Conservation (phyloP, 495 filamentous ascomycete species). For the Thermothielavioides terrestris region DNA sequence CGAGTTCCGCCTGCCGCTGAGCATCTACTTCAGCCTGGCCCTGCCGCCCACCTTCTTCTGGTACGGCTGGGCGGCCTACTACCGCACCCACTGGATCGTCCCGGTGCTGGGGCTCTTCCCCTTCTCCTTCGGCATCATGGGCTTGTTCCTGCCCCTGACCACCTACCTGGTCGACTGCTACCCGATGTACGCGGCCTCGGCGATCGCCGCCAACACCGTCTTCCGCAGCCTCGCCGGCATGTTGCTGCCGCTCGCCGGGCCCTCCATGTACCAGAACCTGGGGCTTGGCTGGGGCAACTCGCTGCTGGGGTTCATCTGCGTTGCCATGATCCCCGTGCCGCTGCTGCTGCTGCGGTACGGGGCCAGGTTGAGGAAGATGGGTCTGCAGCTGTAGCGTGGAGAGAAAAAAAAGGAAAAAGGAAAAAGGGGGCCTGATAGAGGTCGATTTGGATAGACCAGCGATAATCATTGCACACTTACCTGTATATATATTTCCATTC, state of each 20-base stretch:
- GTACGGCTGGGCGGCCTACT: constrained; percentile 38
- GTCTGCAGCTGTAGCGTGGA: constrained; percentile 16
- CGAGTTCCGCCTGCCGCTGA: constrained; percentile 43
- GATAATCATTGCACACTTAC: no score
- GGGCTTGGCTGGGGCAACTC: constrained; percentile 55
- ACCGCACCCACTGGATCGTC: constrained; percentile 36
- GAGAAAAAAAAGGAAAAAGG: background rate
- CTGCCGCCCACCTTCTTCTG: constrained; percentile 40
- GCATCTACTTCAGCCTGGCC: constrained; percentile 28
- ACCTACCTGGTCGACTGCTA: constrained; percentile 55
- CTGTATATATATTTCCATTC: no score
- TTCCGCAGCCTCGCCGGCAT: constrained; percentile 48
- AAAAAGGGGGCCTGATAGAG: no score
- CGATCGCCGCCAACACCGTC: constrained; percentile 47
- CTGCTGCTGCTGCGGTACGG: constrained; percentile 70
- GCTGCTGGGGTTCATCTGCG: constrained; percentile 49
- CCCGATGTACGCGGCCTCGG: constrained; percentile 50
- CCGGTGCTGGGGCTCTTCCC: constrained; percentile 45
- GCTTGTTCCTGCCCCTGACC: constrained; percentile 43
- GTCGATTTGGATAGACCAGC: no score
- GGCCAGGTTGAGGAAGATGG: constrained; percentile 40
- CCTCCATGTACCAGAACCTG: constrained; percentile 43
- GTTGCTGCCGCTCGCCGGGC: constrained; percentile 47
- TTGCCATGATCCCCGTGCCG: constrained; percentile 65
- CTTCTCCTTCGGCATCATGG: constrained; percentile 45